Base-by-base conservation (phyloP, 192 early-diverging fungal genomes). In the Dissophora globulifera region DNA sequence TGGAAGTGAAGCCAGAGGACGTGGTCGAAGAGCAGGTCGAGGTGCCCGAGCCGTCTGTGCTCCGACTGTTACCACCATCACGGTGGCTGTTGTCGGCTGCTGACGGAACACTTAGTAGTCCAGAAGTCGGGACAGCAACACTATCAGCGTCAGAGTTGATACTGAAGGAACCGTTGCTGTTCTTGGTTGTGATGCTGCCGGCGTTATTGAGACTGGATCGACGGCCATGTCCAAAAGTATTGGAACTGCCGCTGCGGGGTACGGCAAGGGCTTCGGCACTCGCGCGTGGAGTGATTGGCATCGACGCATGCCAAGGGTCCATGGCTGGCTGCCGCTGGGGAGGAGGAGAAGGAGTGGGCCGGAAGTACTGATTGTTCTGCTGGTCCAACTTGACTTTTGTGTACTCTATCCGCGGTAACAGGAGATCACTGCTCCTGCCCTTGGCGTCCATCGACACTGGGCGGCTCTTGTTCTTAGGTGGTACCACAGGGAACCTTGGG, bases 11-110 rank as follows among this genome's bases (percentile, higher is more conserved):
- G 3, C 46, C 50, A 25, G 72, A 76, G 7, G 72, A 67, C 1
- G 57, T 62, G 3, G 58, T 50, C 1, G 72, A 76, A 32, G 72
- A 76, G 47, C 64, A 66, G 1, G 71, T 47, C 25, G 71, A 74
- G 6, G 25, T 55, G 13, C 8, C 48, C 4, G 69, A 72, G 9
- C 51, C 60, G 31, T 71, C 54, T 2, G 26, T n/a, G 15, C 60
- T 62, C 1, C 4, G 13, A 46, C 40, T 56, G 32, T 55, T 51
- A 35, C 22, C n/a, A 16, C 55, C 33, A 22, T 59, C 20, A 31
- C 38, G 25, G n/a, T 27, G 29, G 11, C 50, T 4, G 29, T 23
- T 41, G 42, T 13, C 54, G n/a, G 65, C 19, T 6, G 4, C 32
- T 26, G 51, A 7, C 16, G 49, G 29, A 20, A n/a, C 31, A 38